phyloP scores from a whole-genome alignment of 2,329 filamentous ascomycete genomes.

The Hypoxylon sp. region DNA sequence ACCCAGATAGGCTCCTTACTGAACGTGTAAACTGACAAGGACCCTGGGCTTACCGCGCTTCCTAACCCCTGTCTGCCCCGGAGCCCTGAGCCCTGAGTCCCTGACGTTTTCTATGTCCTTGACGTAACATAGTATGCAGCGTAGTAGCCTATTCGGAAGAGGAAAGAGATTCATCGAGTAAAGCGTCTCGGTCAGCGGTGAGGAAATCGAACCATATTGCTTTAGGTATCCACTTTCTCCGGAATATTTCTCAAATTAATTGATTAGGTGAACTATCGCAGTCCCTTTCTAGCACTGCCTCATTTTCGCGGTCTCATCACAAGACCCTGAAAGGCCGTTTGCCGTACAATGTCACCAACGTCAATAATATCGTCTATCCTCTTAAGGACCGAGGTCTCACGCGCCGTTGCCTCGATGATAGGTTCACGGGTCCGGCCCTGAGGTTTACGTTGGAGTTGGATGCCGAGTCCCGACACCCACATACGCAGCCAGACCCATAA shows the following conservation, averaged over 20 bases:
- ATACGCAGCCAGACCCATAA: constrained; percentile 30
- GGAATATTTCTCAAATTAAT: constrained; percentile 33
- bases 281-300: constrained; percentile 31
- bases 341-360: constrained; percentile 10
- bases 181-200: constrained; percentile 45
- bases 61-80: constrained; percentile 37
- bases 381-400: constrained; percentile 12
- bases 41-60: constrained; percentile 31
- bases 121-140: constrained; percentile 41
- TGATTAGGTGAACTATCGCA: constrained; percentile 37
- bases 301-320: constrained; percentile 26
- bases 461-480: constrained; percentile 38
- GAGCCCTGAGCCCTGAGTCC: constrained; percentile 34
- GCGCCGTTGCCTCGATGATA: constrained; percentile 21
- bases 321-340: constrained; percentile 23
- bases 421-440: constrained; percentile 35
- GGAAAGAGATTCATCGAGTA: constrained; percentile 38
- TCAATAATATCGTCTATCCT: background rate
- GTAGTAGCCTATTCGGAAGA: constrained; percentile 43
- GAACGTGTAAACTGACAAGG: constrained; percentile 42
- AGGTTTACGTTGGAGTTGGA: constrained; percentile 30
- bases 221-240: constrained; percentile 33
- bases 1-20: constrained; percentile 44
- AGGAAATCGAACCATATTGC: constrained; percentile 42
- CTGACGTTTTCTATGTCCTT: constrained; percentile 36